Evolutionary conservation across 73 alveolate genomes (phyloP), one percentile per base, ranked within the genome.

Genomic region (Uronychia binucleata): DNA sequence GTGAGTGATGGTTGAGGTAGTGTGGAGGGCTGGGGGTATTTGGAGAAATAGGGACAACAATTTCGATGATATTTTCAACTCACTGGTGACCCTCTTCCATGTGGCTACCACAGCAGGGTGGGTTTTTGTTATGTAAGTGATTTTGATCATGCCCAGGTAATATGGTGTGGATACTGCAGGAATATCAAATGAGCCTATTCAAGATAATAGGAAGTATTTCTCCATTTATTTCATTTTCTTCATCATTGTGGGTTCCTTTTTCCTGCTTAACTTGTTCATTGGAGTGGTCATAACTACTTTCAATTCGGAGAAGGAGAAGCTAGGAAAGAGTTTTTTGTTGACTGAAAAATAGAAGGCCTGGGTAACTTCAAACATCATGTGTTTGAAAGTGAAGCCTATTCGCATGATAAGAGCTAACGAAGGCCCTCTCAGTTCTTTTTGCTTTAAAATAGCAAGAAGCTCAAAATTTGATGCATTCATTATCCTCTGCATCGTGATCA

Each of bases 211-310:
- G 13, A 1, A 11, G 13, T 8, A 28, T 13, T 77, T 1, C 1
- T 1, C 26, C 13, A 30, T 77, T 13, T 86, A 59, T 31, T 67
- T 74, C 31, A 31, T 90, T 28, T 35, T 59, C 74, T 86, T 78
- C 59, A 80, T 90, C 32, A 33, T 90, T 28, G 77, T 90, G 1
- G 81, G 83, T 26, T 30, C 79, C 79, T 74, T 86, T 33, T 75
- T 90, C 34, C 0, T 86, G 32, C 58, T 81, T 0, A 90, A 90
- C 74, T 57, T 90, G 34, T 90, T 90, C 59, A 85, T 86, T 26
- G 93, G 96, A 30, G 77, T 90, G 11, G 91, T 90, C 0, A 90
- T 90, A 28, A 80, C 81, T 58, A 90, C 87, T 57, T 90, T 86
- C 67, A 86, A 89, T 46, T 58, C 90, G 46, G 88, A 79, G 32